A percentile compares a stretch with the other conserved stretches of the same genome.
Conservation (phyloP, 2,329 filamentous ascomycete genomes). For the Samsoniella hepiali region DNA sequence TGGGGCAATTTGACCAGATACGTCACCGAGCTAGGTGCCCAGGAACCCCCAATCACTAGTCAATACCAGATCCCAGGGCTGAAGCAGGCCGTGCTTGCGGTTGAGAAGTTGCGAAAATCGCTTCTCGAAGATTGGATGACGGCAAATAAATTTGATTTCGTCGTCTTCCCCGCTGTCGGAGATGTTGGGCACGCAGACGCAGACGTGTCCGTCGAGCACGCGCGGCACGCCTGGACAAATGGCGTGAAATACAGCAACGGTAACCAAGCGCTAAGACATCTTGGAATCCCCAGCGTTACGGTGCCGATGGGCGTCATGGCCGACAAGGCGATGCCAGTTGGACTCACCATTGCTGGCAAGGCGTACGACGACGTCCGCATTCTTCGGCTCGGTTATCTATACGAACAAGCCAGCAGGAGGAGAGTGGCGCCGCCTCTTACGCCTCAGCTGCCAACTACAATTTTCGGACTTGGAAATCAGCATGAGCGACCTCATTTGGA, state of each 20-base stretch:
- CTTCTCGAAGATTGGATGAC: slow-evolving; percentile 52
- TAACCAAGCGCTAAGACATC: slow-evolving; percentile 50
- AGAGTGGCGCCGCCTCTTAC: neutral
- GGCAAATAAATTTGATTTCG: slow-evolving; percentile 36
- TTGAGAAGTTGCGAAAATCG: slow-evolving; percentile 46
- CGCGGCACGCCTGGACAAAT: slow-evolving; percentile 28
- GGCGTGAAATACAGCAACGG: slow-evolving; percentile 53
- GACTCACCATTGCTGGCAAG: slow-evolving; percentile 49
- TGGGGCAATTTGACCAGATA: slow-evolving; percentile 22
- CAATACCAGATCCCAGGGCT: slow-evolving; percentile 43
- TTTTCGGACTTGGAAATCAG: neutral
- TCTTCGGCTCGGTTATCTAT: slow-evolving; percentile 19
- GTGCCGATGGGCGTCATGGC: slow-evolving; percentile 50
- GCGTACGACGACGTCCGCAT: slow-evolving; percentile 42
- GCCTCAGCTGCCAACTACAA: neutral
- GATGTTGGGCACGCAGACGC: slow-evolving; percentile 47
- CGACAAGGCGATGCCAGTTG: slow-evolving; percentile 47
- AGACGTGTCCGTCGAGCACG: slow-evolving; percentile 32
- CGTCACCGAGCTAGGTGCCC: slow-evolving; percentile 18
- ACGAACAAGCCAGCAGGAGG: slow-evolving; percentile 8
- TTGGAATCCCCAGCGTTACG: slow-evolving; percentile 51
- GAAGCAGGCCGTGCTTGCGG: slow-evolving; percentile 37
- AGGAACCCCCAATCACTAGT: slow-evolving; percentile 18
- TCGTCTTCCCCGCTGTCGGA: slow-evolving; percentile 47
- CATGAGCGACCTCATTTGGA: neutral